Conservation (phyloP, 202 grass and related monocot species). For the Elaeis oleifera region DNA sequence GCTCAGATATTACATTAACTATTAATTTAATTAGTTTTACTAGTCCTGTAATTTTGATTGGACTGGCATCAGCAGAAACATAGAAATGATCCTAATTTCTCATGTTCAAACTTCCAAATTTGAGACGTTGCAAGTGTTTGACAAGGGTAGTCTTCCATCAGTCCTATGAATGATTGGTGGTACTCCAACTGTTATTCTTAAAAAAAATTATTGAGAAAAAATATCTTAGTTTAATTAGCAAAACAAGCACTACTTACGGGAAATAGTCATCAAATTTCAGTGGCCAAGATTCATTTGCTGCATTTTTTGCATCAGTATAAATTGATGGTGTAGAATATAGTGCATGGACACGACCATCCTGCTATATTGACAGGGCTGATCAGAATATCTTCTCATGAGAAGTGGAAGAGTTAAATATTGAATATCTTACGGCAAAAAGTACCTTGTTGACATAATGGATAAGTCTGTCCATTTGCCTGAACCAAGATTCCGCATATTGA, state of each 20-base stretch:
- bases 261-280: conserved; percentile 90
- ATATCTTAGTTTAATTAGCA: too few relatives aligned
- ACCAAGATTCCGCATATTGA: conserved; percentile 93
- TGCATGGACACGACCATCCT: conserved; percentile 84
- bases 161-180: too few relatives aligned
- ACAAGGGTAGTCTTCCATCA: too few relatives aligned
- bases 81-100: too few relatives aligned
- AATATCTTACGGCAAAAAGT: conserved; percentile 10
- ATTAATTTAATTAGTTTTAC: background rate
- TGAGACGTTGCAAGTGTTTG: too few relatives aligned
- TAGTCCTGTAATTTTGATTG: too few relatives aligned
- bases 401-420: background rate
- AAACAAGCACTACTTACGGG: conserved; percentile 33
- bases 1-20: conserved; percentile 16
- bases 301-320: conserved; percentile 86
- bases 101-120: too few relatives aligned
- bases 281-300: conserved; percentile 78
- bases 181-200: too few relatives aligned
- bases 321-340: conserved; percentile 90
- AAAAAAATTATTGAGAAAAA: too few relatives aligned
- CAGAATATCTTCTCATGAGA: too few relatives aligned
- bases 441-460: conserved; percentile 93
- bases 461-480: conserved; percentile 89
- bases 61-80: too few relatives aligned
- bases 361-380: conserved; percentile 14